Percentiles rank a stretch among this genome's conserved stretches.
These are phyloP conservation scores for Fraxinus xanthoxyloides DNA, from an alignment of 305 asterid species.

Conservation along the genomic window DNA sequence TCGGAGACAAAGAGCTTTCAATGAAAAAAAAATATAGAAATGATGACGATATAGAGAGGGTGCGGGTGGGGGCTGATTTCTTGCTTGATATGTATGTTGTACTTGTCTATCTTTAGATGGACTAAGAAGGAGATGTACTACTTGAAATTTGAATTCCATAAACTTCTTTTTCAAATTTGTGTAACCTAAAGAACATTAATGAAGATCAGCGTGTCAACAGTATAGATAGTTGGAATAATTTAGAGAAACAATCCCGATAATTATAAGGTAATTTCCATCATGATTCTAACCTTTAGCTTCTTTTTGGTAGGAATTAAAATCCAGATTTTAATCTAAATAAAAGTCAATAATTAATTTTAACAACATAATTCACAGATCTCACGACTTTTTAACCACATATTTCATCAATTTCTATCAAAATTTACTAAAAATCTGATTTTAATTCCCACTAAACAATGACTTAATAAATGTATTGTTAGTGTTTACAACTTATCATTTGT, in stretches of 20 bases:
- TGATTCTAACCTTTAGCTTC: too few species aligned
- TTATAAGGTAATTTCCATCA: background rate
- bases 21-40: constrained; percentile 1
- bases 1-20: constrained; percentile 32
- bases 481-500: background rate
- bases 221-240: background rate
- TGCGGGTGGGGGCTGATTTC: background rate
- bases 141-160: constrained; percentile 12
- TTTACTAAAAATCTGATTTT: too few species aligned
- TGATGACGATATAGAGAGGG: background rate
- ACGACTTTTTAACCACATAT: too few species aligned
- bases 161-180: background rate
- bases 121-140: background rate
- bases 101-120: constrained; percentile 19
- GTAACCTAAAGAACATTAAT: background rate
- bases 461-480: too few species aligned
- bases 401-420: too few species aligned
- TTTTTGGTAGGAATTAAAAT: too few species aligned
- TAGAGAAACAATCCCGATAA: background rate
- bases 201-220: background rate
- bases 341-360: too few species aligned
- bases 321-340: too few species aligned
- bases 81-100: constrained; percentile 4
- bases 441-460: too few species aligned
- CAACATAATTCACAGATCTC: too few species aligned